phyloP scores from a whole-genome alignment of 768 basidiomycete species.

The Boletus fagicola region DNA sequence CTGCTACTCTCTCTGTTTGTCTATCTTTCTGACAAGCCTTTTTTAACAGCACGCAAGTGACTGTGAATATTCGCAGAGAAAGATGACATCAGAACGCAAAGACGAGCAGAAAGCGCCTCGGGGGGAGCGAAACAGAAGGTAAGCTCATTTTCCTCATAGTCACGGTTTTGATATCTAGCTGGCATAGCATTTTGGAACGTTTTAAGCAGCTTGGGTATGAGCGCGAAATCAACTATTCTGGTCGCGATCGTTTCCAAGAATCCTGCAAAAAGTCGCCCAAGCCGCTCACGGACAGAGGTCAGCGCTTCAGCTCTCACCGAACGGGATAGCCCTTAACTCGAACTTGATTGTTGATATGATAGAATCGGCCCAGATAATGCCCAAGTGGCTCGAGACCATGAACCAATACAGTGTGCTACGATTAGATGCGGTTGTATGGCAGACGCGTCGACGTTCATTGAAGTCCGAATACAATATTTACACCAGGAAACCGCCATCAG shows the following conservation, averaged over 20 bases:
- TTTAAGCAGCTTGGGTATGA: neutral
- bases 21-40: neutral
- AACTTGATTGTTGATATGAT: neutral
- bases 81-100: neutral
- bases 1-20: too few species aligned
- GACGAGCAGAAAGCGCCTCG: neutral
- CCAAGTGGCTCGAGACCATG: neutral
- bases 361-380: conserved; percentile 6
- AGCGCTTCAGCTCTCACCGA: neutral
- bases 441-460: neutral
- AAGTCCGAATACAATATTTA: neutral
- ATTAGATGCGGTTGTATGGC: neutral
- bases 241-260: neutral
- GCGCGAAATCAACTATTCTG: neutral
- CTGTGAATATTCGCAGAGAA: neutral
- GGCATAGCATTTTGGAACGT: neutral
- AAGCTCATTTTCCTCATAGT: too few species aligned
- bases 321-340: neutral
- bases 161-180: neutral
- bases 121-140: neutral
- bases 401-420: neutral
- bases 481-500: neutral
- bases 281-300: neutral
- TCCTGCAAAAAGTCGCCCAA: neutral
- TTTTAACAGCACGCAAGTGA: neutral